Evolutionary conservation across 2,329 filamentous ascomycete genomes (phyloP).

Genomic region (Golovinomyces cichoracearum): DNA sequence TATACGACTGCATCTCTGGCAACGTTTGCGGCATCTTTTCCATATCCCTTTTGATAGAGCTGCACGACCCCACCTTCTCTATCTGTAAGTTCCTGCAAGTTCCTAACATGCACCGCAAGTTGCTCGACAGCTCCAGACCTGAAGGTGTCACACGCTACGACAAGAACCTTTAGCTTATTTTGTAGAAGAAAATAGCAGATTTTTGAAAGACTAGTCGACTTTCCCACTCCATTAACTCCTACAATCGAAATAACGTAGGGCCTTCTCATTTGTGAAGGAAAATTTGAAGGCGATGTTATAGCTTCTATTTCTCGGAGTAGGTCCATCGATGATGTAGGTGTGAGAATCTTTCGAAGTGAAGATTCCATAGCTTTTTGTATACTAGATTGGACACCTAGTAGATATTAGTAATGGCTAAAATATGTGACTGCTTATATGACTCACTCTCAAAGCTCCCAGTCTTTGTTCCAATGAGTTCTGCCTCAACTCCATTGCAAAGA

Average conservation of each 20-base stretch:
- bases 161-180: slow-evolving; percentile 85
- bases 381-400: slow-evolving; percentile 43
- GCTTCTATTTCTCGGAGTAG: slow-evolving; percentile 78
- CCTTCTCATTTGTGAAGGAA: slow-evolving; percentile 36
- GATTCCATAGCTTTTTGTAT: slow-evolving; percentile 74
- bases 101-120: slow-evolving; percentile 78
- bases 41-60: slow-evolving; percentile 90
- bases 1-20: slow-evolving; percentile 78
- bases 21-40: slow-evolving; percentile 87
- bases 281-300: slow-evolving; percentile 38
- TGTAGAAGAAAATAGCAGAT: slow-evolving; percentile 95
- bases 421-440: slow-evolving; percentile 6
- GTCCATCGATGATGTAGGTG: slow-evolving; percentile 80
- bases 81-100: slow-evolving; percentile 64
- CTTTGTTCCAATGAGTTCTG: slow-evolving; percentile 70
- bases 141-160: slow-evolving; percentile 91
- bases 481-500: slow-evolving; percentile 72
- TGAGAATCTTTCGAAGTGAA: slow-evolving; percentile 82
- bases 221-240: slow-evolving; percentile 92
- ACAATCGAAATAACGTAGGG: slow-evolving; percentile 97
- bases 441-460: slow-evolving; percentile 66
- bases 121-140: slow-evolving; percentile 93
- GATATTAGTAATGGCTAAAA: slow-evolving; percentile 6
- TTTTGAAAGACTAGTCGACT: slow-evolving; percentile 92
- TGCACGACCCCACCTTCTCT: slow-evolving; percentile 70